Conservation (phyloP, 257 asterid species). For the Lycium barbarum region DNA sequence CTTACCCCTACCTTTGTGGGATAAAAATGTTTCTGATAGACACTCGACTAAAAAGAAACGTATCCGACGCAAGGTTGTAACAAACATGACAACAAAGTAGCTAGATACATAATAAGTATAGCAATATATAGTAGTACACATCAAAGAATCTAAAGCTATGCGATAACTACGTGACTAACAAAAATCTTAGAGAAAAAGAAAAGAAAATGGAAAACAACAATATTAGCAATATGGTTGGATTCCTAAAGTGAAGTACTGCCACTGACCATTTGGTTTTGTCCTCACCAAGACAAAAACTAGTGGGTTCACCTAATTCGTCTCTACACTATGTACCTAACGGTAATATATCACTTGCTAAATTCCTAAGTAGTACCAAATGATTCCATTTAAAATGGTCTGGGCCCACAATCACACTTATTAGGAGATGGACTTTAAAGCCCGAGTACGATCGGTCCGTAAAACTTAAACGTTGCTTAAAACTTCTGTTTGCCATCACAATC, state of each 20-base stretch:
- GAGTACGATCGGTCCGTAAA: background rate
- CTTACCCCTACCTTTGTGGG: too few relatives aligned
- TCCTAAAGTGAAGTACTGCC: background rate
- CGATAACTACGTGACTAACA: background rate
- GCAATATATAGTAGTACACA: too few relatives aligned
- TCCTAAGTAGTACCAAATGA: background rate
- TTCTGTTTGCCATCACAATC: background rate
- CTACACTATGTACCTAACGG: constrained; percentile 6
- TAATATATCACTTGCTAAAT: background rate
- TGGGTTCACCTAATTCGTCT: constrained; percentile 25
- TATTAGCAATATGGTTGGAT: constrained; percentile 9
- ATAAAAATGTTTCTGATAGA: too few relatives aligned
- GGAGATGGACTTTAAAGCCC: background rate
- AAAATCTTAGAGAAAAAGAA: background rate
- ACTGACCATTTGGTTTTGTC: constrained; percentile 16
- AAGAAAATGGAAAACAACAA: background rate
- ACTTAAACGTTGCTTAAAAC: background rate
- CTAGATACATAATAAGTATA: too few relatives aligned
- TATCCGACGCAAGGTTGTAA: too few relatives aligned
- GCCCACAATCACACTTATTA: background rate
- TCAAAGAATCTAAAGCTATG: too few relatives aligned
- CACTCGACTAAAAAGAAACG: too few relatives aligned
- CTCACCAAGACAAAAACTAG: constrained; percentile 17
- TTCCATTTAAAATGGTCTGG: background rate
- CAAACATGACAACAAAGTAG: too few relatives aligned